Evolutionary conservation across 2,329 filamentous ascomycete genomes (phyloP), one percentile per base, ranked within the genome.

Genomic region (Monosporascus sp.): DNA sequence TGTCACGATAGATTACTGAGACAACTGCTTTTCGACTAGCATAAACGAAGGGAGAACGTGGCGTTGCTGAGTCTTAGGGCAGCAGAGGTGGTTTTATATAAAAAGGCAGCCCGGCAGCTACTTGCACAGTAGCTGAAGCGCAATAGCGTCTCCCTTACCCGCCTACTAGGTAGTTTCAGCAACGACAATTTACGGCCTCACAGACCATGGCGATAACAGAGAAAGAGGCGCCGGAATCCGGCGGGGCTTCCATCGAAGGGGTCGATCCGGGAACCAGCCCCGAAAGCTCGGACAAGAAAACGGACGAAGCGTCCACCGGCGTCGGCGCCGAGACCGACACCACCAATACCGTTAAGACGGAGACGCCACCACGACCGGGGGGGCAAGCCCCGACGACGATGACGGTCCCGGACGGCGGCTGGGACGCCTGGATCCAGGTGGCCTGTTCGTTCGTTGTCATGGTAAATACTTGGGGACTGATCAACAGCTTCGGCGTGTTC

Each of bases 351-450:
- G 20, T 16, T 16, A 16, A 14, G 19, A 49, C 31, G 34, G n/a
- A 34, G 31, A n/a, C 47, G n/a, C n/a, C 31, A 36, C 34, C 26
- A 22, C n/a, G 4, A 14, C 31, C 31, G 31, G 31, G 27, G 9
- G 27, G 31, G 9, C 31, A 34, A 14, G 31, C 19, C 31, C 47
- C 47, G n/a, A 19, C 31, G 27, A 49, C 31, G n/a, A 19, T 14
- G 27, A 19, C 26, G 9, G 50, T 65, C 5, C 67, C 68, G 20
- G 69, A 72, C 50, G 71, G 72, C 47, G 72, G 72, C 2, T 62
- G 68, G 16, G 51, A 59, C 7, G 73, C 73, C 6, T 75, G 73
- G 73, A 62, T 74, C 17, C 70, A 73, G 51, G 71, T 75, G 8
- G 57, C 73, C 43, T 70, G 71, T n/a, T 64, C 68, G 9, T 71